phyloP scores from a whole-genome alignment of 768 basidiomycete species.

The Pleurotus tuber-regium region DNA sequence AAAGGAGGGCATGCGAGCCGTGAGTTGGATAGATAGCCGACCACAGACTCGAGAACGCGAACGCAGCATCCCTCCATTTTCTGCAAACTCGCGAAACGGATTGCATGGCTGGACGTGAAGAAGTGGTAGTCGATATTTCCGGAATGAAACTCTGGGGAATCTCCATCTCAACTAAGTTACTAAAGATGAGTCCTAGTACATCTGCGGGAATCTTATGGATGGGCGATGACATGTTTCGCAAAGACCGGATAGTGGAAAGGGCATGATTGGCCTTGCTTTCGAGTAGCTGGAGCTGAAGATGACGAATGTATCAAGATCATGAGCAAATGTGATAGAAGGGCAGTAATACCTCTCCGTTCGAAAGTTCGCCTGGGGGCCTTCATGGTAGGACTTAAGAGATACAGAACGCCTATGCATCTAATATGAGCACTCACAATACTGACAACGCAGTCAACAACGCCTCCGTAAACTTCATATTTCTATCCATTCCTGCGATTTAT shows the following conservation, averaged over 20 bases:
- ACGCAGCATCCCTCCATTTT: constrained; percentile 3
- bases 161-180: not conserved
- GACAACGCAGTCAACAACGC: no score
- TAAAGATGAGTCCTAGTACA: constrained; percentile 6
- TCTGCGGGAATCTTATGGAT: constrained; percentile 4
- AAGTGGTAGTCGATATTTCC: not conserved
- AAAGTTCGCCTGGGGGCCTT: not conserved
- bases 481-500: no score
- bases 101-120: not conserved
- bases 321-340: not conserved
- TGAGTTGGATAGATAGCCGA: not conserved
- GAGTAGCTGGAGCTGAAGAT: not conserved
- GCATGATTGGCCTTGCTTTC: constrained; percentile 8
- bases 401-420: no score
- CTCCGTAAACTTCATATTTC: no score
- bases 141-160: not conserved
- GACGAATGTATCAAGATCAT: not conserved
- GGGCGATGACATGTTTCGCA: constrained; percentile 7
- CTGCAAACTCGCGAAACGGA: not conserved
- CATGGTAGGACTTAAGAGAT: no score
- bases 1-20: not conserved
- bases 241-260: constrained; percentile 1
- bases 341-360: not conserved
- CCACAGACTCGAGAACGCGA: not conserved
- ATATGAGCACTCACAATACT: no score